A percentile compares a stretch with the other conserved stretches of the same genome.
Conservation (phyloP, 768 basidiomycete genomes). For the Hysterangium stoloniferum region DNA sequence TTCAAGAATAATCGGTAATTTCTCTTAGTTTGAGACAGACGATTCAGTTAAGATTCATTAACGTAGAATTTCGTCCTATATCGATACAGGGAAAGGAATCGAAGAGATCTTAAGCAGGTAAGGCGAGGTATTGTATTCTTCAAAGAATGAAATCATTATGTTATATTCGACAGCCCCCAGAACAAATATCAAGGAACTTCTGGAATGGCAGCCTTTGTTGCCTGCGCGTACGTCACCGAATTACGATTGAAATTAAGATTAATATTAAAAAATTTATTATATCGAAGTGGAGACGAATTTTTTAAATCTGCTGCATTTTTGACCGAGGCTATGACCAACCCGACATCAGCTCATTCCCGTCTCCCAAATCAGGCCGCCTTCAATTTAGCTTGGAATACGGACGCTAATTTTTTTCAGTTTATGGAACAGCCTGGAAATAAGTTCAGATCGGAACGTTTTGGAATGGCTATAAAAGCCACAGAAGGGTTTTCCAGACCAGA, state of each 20-base stretch:
- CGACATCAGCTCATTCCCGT: slow-evolving; percentile 15
- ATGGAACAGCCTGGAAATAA: slow-evolving; percentile 48
- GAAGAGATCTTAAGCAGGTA: slow-evolving; percentile 22
- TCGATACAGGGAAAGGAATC: slow-evolving; percentile 26
- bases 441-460: slow-evolving; percentile 59
- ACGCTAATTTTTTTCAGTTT: slow-evolving; percentile 61
- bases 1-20: slow-evolving; percentile 23
- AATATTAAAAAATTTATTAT: neutral
- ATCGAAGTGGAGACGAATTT: slow-evolving; percentile 16
- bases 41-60: slow-evolving; percentile 14
- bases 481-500: slow-evolving; percentile 30
- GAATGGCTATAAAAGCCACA: slow-evolving; percentile 69
- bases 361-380: slow-evolving; percentile 30
- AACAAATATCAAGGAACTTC: slow-evolving; percentile 18
- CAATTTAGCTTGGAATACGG: slow-evolving; percentile 57
- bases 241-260: neutral
- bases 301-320: slow-evolving; percentile 13
- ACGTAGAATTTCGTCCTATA: slow-evolving; percentile 15
- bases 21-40: slow-evolving; percentile 20
- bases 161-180: slow-evolving; percentile 10
- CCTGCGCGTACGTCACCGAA: slow-evolving; percentile 13
- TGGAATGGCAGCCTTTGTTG: slow-evolving; percentile 18
- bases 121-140: neutral
- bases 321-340: slow-evolving; percentile 17
- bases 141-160: neutral